These are phyloP conservation scores for Sindora glabra DNA, from an alignment of 306 rosid species.

Conservation along the genomic window DNA sequence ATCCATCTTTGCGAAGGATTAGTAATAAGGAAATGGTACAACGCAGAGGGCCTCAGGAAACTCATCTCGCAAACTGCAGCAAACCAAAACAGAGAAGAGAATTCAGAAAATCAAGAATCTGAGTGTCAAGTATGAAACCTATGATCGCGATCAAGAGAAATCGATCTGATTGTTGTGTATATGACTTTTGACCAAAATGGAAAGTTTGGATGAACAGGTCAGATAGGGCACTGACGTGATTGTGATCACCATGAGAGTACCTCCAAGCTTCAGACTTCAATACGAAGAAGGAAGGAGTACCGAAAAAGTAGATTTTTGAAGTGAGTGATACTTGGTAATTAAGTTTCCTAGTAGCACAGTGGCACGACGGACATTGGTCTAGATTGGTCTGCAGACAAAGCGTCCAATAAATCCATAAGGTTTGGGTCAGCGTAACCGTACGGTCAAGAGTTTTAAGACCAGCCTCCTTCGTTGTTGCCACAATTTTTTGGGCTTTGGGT, in stretches of 20 bases:
- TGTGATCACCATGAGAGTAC: conserved; percentile 18
- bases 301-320: neutral
- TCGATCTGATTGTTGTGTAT: neutral
- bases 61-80: conserved; percentile 31
- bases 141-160: neutral
- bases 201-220: neutral
- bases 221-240: neutral
- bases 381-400: too few relatives aligned
- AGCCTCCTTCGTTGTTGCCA: too few relatives aligned
- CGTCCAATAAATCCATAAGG: too few relatives aligned
- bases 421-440: too few relatives aligned
- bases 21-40: conserved; percentile 32
- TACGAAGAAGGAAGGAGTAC: neutral
- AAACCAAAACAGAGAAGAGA: neutral
- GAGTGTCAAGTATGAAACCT: neutral
- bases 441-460: too few relatives aligned
- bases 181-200: neutral
- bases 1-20: conserved; percentile 49
- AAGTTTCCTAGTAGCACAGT: too few relatives aligned
- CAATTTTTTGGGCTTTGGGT: too few relatives aligned
- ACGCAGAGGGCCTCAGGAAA: conserved; percentile 60
- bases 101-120: neutral
- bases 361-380: too few relatives aligned
- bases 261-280: neutral
- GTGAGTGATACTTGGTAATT: too few relatives aligned